Conservation (phyloP, 441 rosid genomes). For the Sinapis alba region DNA sequence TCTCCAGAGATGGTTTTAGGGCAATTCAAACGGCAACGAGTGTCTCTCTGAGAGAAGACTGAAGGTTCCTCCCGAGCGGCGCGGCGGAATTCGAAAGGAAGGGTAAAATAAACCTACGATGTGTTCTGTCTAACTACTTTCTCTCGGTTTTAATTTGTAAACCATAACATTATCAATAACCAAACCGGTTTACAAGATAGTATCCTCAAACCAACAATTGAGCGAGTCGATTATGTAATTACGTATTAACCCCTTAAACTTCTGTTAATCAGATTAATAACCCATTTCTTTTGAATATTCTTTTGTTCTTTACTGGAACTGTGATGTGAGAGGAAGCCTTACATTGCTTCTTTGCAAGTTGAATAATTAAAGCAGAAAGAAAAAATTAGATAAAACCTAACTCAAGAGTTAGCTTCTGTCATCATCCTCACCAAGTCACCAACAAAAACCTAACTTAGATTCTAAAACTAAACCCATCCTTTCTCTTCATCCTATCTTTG, state of each 20-base stretch:
- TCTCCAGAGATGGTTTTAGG: not conserved
- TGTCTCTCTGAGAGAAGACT: not conserved
- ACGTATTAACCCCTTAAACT: not conserved
- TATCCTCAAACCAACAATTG: not conserved
- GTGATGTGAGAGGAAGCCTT: constrained; percentile 17
- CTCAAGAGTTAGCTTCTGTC: constrained; percentile 26
- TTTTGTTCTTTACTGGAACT: not conserved
- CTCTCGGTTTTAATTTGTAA: not conserved
- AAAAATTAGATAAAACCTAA: not conserved
- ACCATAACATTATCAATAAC: not conserved
- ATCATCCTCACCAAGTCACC: constrained; percentile 9
- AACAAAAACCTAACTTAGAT: constrained; percentile 19
- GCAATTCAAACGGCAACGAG: not conserved
- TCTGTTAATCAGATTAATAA: not conserved
- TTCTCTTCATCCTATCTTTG: constrained; percentile 17
- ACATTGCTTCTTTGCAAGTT: constrained; percentile 25
- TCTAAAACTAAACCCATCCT: constrained; percentile 30
- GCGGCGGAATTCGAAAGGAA: constrained; percentile 19
- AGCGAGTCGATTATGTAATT: not conserved
- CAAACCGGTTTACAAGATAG: not conserved
- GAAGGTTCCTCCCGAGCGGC: not conserved
- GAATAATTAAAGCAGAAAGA: constrained; percentile 14
- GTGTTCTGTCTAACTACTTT: not conserved
- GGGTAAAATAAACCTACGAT: not conserved
- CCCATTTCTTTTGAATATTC: not conserved